A percentile compares a stretch with the other conserved stretches of the same genome.
phyloP scores from a whole-genome alignment of 108 stramenopile species.

The Schizochytrium sp. region DNA sequence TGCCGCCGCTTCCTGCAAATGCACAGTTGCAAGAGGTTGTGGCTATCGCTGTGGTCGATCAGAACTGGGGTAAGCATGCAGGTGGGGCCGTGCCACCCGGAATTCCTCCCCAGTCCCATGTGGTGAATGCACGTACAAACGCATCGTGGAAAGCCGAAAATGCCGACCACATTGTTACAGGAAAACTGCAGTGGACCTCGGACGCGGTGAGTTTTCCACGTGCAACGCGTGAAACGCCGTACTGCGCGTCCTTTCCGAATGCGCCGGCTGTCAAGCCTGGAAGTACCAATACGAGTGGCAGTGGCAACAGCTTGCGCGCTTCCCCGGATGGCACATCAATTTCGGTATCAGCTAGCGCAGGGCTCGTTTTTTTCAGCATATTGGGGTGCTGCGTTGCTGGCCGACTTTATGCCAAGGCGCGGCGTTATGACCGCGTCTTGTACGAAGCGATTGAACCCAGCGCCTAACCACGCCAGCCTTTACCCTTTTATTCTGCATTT shows the following conservation, averaged over 20 bases:
- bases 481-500: too few relatives aligned
- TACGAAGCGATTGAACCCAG: too few relatives aligned
- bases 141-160: constrained; percentile 57
- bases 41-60: constrained; percentile 21
- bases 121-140: constrained; percentile 81
- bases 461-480: too few relatives aligned
- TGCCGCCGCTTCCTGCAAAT: background rate
- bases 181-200: constrained; percentile 71
- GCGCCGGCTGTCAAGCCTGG: background rate
- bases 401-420: too few relatives aligned
- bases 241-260: background rate
- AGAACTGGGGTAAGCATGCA: background rate
- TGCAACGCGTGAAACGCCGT: background rate
- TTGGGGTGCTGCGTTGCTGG: too few relatives aligned
- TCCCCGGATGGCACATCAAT: too few relatives aligned
- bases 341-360: too few relatives aligned
- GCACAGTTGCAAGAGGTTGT: constrained; percentile 10
- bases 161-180: constrained; percentile 56
- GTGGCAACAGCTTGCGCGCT: too few relatives aligned
- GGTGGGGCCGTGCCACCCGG: background rate
- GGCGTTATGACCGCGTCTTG: too few relatives aligned
- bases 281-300: too few relatives aligned
- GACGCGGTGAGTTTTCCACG: background rate
- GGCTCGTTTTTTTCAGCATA: too few relatives aligned
- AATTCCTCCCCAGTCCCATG: constrained; percentile 62